Percentiles rank a stretch among this genome's conserved stretches.
phyloP scores from a whole-genome alignment of 2,329 filamentous ascomycete genomes.

The Cercospora brassicicola region DNA sequence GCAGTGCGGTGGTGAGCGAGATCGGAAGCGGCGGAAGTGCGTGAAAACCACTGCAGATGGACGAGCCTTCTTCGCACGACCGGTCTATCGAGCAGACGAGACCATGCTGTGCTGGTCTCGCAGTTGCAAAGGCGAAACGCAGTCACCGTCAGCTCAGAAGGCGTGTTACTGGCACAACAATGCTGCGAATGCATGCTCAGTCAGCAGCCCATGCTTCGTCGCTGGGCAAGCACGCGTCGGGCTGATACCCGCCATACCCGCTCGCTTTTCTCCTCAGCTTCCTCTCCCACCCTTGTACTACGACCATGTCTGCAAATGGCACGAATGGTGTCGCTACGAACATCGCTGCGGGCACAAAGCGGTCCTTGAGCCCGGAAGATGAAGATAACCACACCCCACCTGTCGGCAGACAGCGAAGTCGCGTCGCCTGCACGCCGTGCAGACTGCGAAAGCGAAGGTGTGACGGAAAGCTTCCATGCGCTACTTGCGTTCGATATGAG shows the following conservation, averaged over 20 bases:
- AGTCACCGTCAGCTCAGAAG: neutral
- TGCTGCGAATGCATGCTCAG: neutral
- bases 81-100: neutral
- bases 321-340: conserved; percentile 5
- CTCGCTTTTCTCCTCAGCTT: conserved; percentile 1
- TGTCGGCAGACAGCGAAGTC: conserved; percentile 35
- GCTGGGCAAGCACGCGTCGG: neutral
- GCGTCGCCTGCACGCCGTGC: conserved; percentile 40
- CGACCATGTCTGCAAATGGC: conserved; percentile 11
- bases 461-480: conserved; percentile 38
- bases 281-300: neutral
- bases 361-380: conserved; percentile 31
- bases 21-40: neutral
- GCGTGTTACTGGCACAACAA: neutral
- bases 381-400: conserved; percentile 23
- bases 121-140: neutral
- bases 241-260: conserved; percentile 2
- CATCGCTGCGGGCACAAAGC: conserved; percentile 25
- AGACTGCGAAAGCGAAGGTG: conserved; percentile 36
- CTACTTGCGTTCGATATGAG: conserved; percentile 40
- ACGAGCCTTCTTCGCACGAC: neutral
- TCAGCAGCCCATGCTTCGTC: neutral
- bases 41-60: neutral
- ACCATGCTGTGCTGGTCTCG: neutral
- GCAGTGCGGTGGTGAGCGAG: neutral